These are phyloP conservation scores for Suillus weaverae DNA, from an alignment of 768 basidiomycete species.

Conservation along the genomic window DNA sequence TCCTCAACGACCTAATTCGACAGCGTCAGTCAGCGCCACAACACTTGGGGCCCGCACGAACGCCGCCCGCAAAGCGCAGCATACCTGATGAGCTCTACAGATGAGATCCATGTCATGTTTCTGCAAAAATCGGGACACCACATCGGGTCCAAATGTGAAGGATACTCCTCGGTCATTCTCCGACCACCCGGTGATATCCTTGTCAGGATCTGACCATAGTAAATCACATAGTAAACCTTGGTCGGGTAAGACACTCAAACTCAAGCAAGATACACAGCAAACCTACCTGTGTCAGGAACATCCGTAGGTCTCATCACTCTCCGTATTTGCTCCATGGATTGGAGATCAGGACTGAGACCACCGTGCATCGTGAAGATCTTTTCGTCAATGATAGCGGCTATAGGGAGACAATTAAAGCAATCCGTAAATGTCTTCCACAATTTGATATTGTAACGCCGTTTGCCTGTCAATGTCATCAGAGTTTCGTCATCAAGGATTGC, in stretches of 20 bases:
- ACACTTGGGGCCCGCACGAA: slow-evolving; percentile 9
- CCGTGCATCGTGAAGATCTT: slow-evolving; percentile 99
- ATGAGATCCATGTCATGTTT: slow-evolving; percentile 99
- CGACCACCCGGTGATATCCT: slow-evolving; percentile 99
- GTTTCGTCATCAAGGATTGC: not conserved
- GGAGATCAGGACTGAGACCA: slow-evolving; percentile 93
- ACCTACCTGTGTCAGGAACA: slow-evolving; percentile 93
- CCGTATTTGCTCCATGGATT: slow-evolving; percentile 99
- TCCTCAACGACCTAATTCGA: slow-evolving; percentile 87
- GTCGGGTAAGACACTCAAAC: not conserved
- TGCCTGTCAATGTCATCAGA: slow-evolving; percentile 58
- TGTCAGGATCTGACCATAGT: slow-evolving; percentile 99
- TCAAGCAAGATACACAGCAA: not conserved
- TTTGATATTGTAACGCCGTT: slow-evolving; percentile 99
- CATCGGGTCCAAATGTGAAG: slow-evolving; percentile 98
- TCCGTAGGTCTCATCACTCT: slow-evolving; percentile 99
- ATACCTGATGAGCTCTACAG: slow-evolving; percentile 95
- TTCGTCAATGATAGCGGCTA: slow-evolving; percentile 99
- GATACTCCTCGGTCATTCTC: slow-evolving; percentile 99
- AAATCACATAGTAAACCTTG: slow-evolving; percentile 92
- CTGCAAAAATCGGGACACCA: slow-evolving; percentile 96
- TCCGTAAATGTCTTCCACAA: slow-evolving; percentile 99
- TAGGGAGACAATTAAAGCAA: slow-evolving; percentile 99
- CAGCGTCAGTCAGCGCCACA: slow-evolving; percentile 7
- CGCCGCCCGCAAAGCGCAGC: slow-evolving; percentile 26